phyloP scores from a whole-genome alignment of 2,329 filamentous ascomycete genomes.

The Epichloe sibirici region DNA sequence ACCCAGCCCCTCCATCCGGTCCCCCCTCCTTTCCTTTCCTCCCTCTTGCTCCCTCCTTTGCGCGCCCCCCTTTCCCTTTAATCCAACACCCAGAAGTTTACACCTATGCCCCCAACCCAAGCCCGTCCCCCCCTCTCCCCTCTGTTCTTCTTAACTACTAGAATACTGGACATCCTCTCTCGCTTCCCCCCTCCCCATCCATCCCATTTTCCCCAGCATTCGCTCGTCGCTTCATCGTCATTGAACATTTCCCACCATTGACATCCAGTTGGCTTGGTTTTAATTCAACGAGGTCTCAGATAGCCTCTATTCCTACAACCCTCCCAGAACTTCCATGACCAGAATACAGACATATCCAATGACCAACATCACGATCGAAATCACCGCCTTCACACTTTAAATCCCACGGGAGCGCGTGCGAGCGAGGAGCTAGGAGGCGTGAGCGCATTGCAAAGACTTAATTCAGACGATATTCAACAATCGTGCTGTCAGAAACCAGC shows the following conservation, averaged over 20 bases:
- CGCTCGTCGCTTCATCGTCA: slow-evolving; percentile 11
- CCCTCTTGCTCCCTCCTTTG: slow-evolving; percentile 10
- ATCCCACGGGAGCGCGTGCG: slow-evolving; percentile 54
- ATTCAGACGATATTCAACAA: slow-evolving; percentile 46
- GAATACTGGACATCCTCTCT: slow-evolving; percentile 10
- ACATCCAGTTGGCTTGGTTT: slow-evolving; percentile 12
- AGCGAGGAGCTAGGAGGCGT: slow-evolving; percentile 38
- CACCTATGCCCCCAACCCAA: slow-evolving; percentile 1
- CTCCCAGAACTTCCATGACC: slow-evolving; percentile 29
- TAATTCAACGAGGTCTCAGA: slow-evolving; percentile 16
- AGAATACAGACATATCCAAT: slow-evolving; percentile 34
- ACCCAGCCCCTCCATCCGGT: slow-evolving; percentile 13
- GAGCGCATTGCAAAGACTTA: slow-evolving; percentile 16
- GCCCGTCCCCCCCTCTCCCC: slow-evolving; percentile 5
- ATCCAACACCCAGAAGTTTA: slow-evolving; percentile 8
- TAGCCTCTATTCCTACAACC: slow-evolving; percentile 18
- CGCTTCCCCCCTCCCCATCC: slow-evolving; percentile 14
- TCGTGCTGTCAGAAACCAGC: slow-evolving; percentile 31
- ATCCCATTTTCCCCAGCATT: slow-evolving; percentile 7
- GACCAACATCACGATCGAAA: slow-evolving; percentile 38
- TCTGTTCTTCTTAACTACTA: slow-evolving; percentile 7
- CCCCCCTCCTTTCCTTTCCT: slow-evolving; percentile 11
- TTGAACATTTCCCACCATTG: slow-evolving; percentile 12
- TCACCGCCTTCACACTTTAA: slow-evolving; percentile 56
- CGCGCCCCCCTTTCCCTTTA: slow-evolving; percentile 10